Conservation (phyloP, 2,329 filamentous ascomycete genomes). For the Verticillium tricorpus region DNA sequence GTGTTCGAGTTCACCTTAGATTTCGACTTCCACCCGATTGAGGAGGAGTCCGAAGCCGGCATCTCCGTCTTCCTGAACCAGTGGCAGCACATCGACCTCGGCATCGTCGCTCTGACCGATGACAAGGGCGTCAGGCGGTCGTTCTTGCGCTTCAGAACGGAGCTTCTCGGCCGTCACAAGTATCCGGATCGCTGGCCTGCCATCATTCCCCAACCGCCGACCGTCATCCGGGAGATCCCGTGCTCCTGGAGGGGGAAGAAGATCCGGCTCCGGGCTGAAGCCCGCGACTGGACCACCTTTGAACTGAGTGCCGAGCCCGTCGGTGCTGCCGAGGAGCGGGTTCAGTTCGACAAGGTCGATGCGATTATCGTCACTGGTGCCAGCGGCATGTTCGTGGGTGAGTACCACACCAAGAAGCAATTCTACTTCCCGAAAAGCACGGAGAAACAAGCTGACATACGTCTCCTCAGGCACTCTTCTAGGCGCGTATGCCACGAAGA, state of each 20-base stretch:
- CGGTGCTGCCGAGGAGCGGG: constrained; percentile 23
- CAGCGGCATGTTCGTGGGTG: constrained; percentile 7
- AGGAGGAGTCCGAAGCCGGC: constrained; percentile 43
- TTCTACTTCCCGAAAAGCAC: background rate
- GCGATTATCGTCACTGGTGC: constrained; percentile 9
- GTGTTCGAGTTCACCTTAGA: constrained; percentile 47
- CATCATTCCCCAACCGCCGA: background rate
- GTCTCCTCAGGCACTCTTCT: constrained; percentile 37
- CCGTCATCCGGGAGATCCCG: background rate
- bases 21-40: constrained; percentile 35
- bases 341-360: constrained; percentile 1
- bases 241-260: constrained; percentile 23
- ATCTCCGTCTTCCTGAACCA: constrained; percentile 49
- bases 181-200: constrained; percentile 1
- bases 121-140: constrained; percentile 7
- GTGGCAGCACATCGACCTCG: constrained; percentile 46
- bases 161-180: background rate
- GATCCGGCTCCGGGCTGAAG: constrained; percentile 39
- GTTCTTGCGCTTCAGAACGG: background rate
- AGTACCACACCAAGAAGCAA: background rate
- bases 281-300: constrained; percentile 40
- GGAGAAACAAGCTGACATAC: constrained; percentile 22
- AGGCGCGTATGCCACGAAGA: constrained; percentile 48
- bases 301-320: constrained; percentile 30
- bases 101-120: constrained; percentile 28